These are phyloP conservation scores for Cladophialophora yegresii DNA, from an alignment of 2,329 filamentous ascomycete genomes.

Conservation along the genomic window DNA sequence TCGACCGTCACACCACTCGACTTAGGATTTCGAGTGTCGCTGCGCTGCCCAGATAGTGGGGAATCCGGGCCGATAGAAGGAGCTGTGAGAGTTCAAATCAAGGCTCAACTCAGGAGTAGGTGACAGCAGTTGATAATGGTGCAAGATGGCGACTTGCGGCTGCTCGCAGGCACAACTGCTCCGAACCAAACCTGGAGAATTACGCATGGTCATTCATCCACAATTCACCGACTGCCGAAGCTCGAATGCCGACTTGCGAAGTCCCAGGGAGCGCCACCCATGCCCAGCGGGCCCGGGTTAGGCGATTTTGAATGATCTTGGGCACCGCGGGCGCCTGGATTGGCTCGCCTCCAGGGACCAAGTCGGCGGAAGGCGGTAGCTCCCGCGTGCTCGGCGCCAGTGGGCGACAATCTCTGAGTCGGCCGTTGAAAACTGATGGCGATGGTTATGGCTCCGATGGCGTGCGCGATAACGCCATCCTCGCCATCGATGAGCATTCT, in stretches of 20 bases:
- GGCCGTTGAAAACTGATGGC: background rate
- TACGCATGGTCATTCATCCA: constrained; percentile 10
- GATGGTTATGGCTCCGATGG: constrained; percentile 4
- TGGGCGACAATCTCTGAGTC: background rate
- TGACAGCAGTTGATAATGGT: constrained; percentile 15
- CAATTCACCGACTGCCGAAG: constrained; percentile 11
- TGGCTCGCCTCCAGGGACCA: background rate
- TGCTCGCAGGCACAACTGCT: constrained; percentile 3
- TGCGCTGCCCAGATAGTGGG: background rate
- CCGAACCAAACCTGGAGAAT: constrained; percentile 6
- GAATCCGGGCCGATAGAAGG: background rate
- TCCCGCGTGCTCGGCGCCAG: background rate
- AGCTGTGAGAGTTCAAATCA: background rate
- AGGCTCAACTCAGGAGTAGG: background rate
- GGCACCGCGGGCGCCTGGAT: background rate
- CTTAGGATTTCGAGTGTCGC: background rate
- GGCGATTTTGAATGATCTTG: background rate
- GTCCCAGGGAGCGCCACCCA: background rate
- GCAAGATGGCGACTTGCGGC: constrained; percentile 24
- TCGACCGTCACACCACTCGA: background rate
- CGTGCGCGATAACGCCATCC: constrained; percentile 18
- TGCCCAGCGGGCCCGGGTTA: background rate
- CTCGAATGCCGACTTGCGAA: constrained; percentile 12
- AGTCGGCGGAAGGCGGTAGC: background rate
- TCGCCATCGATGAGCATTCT: constrained; percentile 14